Percentiles rank a stretch among this genome's conserved stretches.
phyloP scores from a whole-genome alignment of 257 asterid genomes.

The Agastache rugosa region DNA sequence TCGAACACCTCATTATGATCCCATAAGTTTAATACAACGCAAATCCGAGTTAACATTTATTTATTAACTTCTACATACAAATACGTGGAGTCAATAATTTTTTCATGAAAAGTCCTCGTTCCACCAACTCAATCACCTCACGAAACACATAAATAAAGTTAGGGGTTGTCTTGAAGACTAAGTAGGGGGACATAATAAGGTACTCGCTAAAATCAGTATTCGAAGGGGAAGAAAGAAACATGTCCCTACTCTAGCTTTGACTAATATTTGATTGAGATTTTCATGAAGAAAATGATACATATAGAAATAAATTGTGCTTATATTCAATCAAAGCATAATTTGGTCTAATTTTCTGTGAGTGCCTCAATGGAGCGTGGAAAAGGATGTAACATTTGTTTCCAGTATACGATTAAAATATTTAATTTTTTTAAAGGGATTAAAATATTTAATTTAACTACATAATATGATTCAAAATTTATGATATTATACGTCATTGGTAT shows the following conservation, averaged over 20 bases:
- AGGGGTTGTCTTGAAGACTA: not conserved
- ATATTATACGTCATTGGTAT: too few relatives aligned
- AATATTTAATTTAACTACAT: too few relatives aligned
- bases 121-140: not conserved
- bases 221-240: not conserved
- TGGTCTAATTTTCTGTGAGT: slow-evolving; percentile 25
- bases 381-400: not conserved
- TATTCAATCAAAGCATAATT: slow-evolving; percentile 41
- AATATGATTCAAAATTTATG: too few relatives aligned
- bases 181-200: too few relatives aligned
- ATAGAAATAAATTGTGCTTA: slow-evolving; percentile 8
- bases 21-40: too few relatives aligned
- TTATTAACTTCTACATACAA: too few relatives aligned
- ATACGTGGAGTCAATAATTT: too few relatives aligned
- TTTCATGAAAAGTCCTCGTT: too few relatives aligned
- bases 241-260: slow-evolving; percentile 24
- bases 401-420: too few relatives aligned
- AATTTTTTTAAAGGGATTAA: too few relatives aligned
- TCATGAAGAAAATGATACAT: slow-evolving; percentile 27
- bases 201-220: not conserved
- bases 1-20: too few relatives aligned
- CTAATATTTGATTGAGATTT: slow-evolving; percentile 16
- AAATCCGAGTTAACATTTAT: too few relatives aligned
- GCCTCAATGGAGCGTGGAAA: slow-evolving; percentile 33
- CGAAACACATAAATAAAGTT: not conserved